These are phyloP conservation scores for Melampsora larici-populina DNA, from an alignment of 1,284 basidiomycete genomes.

Conservation along the genomic window DNA sequence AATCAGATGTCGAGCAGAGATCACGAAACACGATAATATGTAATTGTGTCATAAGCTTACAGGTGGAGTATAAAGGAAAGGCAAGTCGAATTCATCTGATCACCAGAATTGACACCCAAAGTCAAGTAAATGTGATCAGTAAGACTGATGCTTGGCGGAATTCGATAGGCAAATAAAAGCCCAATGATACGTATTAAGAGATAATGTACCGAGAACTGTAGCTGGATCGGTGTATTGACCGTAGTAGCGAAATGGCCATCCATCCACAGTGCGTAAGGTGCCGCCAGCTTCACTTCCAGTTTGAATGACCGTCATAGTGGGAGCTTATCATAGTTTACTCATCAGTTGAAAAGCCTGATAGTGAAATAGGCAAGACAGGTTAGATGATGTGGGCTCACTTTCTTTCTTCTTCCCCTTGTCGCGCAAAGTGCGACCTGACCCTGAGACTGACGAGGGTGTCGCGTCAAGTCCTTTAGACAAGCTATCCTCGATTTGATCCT, in stretches of 20 bases:
- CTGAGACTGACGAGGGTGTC: background rate
- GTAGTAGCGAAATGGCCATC: constrained; percentile 43
- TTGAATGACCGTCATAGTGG: constrained; percentile 28
- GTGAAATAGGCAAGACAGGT: background rate
- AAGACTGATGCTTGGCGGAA: background rate
- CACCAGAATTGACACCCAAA: background rate
- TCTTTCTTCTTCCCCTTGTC: constrained; percentile 44
- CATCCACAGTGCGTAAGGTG: constrained; percentile 35
- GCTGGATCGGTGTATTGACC: constrained; percentile 39
- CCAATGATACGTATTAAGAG: background rate
- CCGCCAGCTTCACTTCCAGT: constrained; percentile 31
- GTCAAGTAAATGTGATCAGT: background rate
- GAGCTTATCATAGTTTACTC: background rate
- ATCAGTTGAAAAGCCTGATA: background rate
- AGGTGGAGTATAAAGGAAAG: constrained; percentile 39
- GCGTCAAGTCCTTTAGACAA: background rate
- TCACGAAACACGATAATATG: background rate
- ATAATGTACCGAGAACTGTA: constrained; percentile 25
- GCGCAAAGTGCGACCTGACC: constrained; percentile 24
- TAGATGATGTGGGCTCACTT: constrained; percentile 3
- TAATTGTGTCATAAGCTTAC: background rate
- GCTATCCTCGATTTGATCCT: constrained; percentile 39
- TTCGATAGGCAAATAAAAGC: background rate
- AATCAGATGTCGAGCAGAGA: background rate
- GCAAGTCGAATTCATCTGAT: constrained; percentile 40